Evolutionary conservation across 257 asterid genomes (phyloP), one percentile per base, ranked within the genome.

Genomic region (Solanum acaule): DNA sequence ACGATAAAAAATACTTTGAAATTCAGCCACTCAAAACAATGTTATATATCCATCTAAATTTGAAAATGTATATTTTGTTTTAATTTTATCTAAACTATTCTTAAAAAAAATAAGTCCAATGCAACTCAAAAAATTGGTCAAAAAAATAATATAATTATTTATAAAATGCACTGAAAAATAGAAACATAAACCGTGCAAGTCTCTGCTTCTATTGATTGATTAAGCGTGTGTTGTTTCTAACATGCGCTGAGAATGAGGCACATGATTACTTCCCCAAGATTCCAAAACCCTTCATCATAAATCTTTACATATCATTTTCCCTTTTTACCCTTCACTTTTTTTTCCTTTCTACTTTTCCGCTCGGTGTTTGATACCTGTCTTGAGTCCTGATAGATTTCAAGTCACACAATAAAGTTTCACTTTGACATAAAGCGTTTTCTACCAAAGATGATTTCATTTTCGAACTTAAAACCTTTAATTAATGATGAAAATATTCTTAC

Each of bases 191-290:
- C 44, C 44, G 20, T 49, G 70, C 67, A 79, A 79, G 85, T 27
- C 67, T 79, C 16, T 44, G 38, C 86, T 46, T 46, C 20, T 29
- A 46, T 1, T 81, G 42, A 10, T 52, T 82, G 86, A 82, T 82
- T 81, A 46, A 81, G 68, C 40, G 86, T 29, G 86, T 81, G 68
- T 46, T 49, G 42, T 37, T 86, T 83, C 86, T 70, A 88, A 83
- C 88, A 88, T 88, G 92, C 88, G 88, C 87, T 84, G 81, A 88
- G 84, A 73, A 83, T 22, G 88, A 89, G 90, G 81, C 88, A 83
- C 88, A 79, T 81, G 86, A 49, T 76, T 67, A 44, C 29, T 68
- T 67, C 84, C 89, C 82, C 90, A 85, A 27, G 82, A 88, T 86
- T 83, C 76, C 40, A 65, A 75, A 18, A 9, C 3, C 67, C 38